Evolutionary conservation across 2,329 filamentous ascomycete genomes (phyloP).

Genomic region (Phyllosticta citribraziliensis): DNA sequence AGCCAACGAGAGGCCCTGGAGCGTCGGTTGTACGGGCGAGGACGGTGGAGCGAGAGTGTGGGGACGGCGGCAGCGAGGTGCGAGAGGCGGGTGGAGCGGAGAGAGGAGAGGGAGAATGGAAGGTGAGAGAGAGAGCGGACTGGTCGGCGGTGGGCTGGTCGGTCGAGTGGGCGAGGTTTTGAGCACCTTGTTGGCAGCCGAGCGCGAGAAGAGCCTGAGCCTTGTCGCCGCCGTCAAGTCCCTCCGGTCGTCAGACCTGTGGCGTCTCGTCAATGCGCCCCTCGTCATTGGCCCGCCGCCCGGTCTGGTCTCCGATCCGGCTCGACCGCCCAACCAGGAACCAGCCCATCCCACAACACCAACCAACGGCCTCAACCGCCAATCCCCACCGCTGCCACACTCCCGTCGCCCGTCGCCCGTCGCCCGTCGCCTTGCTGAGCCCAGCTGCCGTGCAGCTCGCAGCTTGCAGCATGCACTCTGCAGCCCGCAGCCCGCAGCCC

Average conservation of each 20-base stretch:
- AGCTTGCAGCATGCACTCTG: not conserved
- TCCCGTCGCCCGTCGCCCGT: too few species aligned
- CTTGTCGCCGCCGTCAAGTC: not conserved
- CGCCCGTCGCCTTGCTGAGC: too few species aligned
- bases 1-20: not conserved
- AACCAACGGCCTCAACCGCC: not conserved
- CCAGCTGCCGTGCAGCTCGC: not conserved
- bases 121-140: not conserved
- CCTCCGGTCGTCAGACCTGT: not conserved
- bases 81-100: not conserved
- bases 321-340: not conserved
- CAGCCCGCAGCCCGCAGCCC: not conserved
- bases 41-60: not conserved
- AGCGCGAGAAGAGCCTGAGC: too few species aligned
- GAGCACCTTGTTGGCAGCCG: constrained; percentile 10
- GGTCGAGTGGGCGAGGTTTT: not conserved
- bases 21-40: not conserved
- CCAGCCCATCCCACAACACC: not conserved
- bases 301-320: not conserved
- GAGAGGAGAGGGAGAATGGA: not conserved
- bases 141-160: not conserved
- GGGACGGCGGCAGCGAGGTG: not conserved
- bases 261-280: not conserved
- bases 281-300: not conserved
- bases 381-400: too few species aligned